Evolutionary conservation across 106 monocot genomes (phyloP).

Genomic region (Dioscorea dumetorum): DNA sequence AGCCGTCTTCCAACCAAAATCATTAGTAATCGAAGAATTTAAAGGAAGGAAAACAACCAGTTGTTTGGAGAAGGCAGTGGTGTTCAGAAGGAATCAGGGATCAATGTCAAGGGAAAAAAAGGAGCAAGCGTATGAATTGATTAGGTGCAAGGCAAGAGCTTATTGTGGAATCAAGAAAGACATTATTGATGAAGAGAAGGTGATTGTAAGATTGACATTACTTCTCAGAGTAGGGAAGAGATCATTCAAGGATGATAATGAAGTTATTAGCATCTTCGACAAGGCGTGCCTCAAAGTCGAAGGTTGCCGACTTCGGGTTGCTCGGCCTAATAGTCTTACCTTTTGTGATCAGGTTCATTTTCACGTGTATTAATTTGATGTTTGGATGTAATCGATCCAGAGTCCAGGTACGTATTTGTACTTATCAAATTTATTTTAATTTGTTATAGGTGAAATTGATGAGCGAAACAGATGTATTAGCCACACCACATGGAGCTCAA

Average conservation of each 20-base stretch:
- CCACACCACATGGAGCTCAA: slow-evolving; percentile 69
- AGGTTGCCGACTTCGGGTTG: slow-evolving; percentile 36
- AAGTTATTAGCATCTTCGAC: slow-evolving; percentile 43
- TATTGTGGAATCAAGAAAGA: slow-evolving; percentile 29
- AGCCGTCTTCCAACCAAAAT: slow-evolving; percentile 18
- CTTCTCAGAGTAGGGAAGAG: slow-evolving; percentile 44
- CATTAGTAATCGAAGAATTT: slow-evolving; percentile 17
- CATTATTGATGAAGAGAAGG: not conserved
- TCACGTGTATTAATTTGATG: too few species aligned
- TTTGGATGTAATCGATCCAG: too few species aligned
- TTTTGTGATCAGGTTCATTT: slow-evolving; percentile 69
- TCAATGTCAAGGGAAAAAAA: slow-evolving; percentile 18
- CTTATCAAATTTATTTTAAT: too few species aligned
- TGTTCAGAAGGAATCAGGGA: slow-evolving; percentile 56
- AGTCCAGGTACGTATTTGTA: not conserved
- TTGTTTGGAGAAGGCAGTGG: slow-evolving; percentile 83
- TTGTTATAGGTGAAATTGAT: slow-evolving; percentile 47
- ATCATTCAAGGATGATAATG: slow-evolving; percentile 61
- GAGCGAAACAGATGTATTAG: slow-evolving; percentile 59
- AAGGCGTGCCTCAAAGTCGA: slow-evolving; percentile 44
- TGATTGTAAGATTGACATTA: slow-evolving; percentile 30
- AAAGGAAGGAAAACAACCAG: slow-evolving; percentile 3
- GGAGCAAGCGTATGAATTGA: slow-evolving; percentile 38
- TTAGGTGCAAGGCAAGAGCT: slow-evolving; percentile 66
- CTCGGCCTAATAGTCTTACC: slow-evolving; percentile 37